Base-by-base conservation (phyloP, 257 asterid genomes). In the Verbena officinalis region DNA sequence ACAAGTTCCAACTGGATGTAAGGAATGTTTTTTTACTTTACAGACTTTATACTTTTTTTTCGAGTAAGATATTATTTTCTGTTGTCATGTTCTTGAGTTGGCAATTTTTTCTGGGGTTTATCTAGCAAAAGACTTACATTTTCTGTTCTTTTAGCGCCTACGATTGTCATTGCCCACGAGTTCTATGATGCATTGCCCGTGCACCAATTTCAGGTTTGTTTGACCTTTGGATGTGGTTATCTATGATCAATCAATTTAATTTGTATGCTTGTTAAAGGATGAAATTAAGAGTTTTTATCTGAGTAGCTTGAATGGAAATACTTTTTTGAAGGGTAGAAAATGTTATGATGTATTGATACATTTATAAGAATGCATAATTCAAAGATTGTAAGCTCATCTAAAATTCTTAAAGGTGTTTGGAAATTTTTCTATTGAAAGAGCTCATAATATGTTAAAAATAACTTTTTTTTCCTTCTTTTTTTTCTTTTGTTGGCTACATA, bases 141-240 rank as follows among this genome's bases (percentile, higher is more conserved):
- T 6, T 49, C 59, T 52, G 20, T 73, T 67, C 56, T 78, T 80
- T 69, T 95, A 93, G 99, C 69, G 73, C 96, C 99, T 45, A 82
- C 95, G 3, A 90, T 93, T 79, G 74, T 93, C 78, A 75, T 93
- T 43, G 99, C 90, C 59, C 99, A 93, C 55, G 99, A 94, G 76
- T 94, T 94, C 82, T 94, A 75, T 59, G 99, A 94, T 78, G 99
- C 99, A 58, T 75, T 94, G 82, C 99, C 99, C 7, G 92, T 94
- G 64, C 99, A 94, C 80, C 99, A 88, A 68, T 94, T 94, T 84
- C 99, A 94, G 99, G 99, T 87, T 60, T 27, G 72, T 70, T n/a
- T 59, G n/a, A 51, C 62, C 59, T 36, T 44, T 65, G 40, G 45
- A 59, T 55, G 48, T 54, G 11, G 36, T 38, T 66, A 16, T 73